Evolutionary conservation across 2,329 filamentous ascomycete species (phyloP), one percentile per base, ranked within the genome.

Genomic region (Hypoxylon sp.): DNA sequence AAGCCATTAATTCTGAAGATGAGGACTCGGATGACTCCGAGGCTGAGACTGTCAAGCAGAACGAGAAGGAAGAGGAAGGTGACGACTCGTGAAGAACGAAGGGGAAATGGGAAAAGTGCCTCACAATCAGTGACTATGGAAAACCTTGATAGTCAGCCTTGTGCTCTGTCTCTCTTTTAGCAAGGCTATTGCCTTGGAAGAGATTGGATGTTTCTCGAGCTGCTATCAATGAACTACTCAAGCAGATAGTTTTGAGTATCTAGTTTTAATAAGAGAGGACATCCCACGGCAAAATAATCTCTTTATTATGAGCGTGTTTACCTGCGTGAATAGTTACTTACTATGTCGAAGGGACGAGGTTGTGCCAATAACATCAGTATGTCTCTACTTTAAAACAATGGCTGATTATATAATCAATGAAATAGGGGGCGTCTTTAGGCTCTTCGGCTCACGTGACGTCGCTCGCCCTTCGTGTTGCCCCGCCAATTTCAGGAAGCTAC

Each of bases 391-490:
- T 1, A 39, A 14, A 39, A n/a, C 8, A 42, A 42, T 10, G 39
- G 39, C 33, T 10, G 11, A 37, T 37, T 37, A 37, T 37, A 8
- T 24, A 14, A 47, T 26, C 44, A n/a, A 44, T 53, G 10, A 5
- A 13, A 11, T 33, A 29, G 14, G 31, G 39, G 39, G 13, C 17
- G 14, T 1, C n/a, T 13, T 13, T n/a, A 1, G 8, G 11, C 11
- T 79, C 85, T 13, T n/a, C 3, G 8, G 11, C 11, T 79, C 85
- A 87, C 84, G 83, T 87, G 85, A 80, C 67, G 67, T 76, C 84
- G 84, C 76, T 81, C 77, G 73, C 70, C 50, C 80, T 80, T 84
- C 83, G 83, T 81, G 86, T 87, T 87, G 85, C 84, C 85, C 83
- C 81, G 85, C 82, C 85, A 87, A 83, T 80, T 70, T 70, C 64